phyloP scores from a whole-genome alignment of 1,139 yeast species.

The Nakaseomyces nivariensis region DNA sequence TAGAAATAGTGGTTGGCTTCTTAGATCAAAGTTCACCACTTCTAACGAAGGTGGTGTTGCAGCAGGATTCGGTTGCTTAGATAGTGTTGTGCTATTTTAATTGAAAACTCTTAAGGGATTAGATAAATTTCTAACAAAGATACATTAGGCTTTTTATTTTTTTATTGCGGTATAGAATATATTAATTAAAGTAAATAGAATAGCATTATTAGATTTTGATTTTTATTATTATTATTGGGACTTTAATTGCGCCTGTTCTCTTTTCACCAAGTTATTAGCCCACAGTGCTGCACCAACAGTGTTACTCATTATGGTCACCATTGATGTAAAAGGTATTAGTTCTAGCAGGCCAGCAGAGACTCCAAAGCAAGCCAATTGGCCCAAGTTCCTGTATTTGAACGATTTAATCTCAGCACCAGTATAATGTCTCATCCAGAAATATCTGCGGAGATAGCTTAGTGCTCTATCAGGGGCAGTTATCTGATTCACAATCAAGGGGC shows the following conservation, averaged over 20 bases:
- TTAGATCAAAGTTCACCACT: conserved; percentile 77
- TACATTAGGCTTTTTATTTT: not conserved
- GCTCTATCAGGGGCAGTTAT: conserved; percentile 21
- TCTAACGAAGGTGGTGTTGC: conserved; percentile 98
- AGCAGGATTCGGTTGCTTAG: conserved; percentile 96
- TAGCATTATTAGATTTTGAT: not conserved
- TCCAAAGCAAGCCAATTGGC: conserved; percentile 26
- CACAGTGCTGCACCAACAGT: conserved; percentile 27
- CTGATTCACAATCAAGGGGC: conserved; percentile 22
- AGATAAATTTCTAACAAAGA: not conserved
- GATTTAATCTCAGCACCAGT: conserved; percentile 9
- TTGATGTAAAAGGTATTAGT: conserved; percentile 25
- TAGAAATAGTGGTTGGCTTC: conserved; percentile 68
- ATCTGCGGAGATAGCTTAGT: conserved; percentile 16
- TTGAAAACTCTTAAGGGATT: too few relatives aligned
- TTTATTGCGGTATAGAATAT: not conserved
- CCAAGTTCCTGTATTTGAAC: conserved; percentile 18
- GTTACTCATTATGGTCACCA: conserved; percentile 24
- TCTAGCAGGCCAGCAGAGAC: conserved; percentile 27
- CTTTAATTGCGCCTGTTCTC: not conserved
- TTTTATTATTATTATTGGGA: not conserved
- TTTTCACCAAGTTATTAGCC: conserved; percentile 11
- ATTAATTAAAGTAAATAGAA: too few relatives aligned
- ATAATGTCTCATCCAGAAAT: conserved; percentile 12
- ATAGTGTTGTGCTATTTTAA: conserved; percentile 40